These are phyloP conservation scores for Hyaloscypha variabilis DNA, from an alignment of 495 filamentous ascomycete species.

Conservation along the genomic window DNA sequence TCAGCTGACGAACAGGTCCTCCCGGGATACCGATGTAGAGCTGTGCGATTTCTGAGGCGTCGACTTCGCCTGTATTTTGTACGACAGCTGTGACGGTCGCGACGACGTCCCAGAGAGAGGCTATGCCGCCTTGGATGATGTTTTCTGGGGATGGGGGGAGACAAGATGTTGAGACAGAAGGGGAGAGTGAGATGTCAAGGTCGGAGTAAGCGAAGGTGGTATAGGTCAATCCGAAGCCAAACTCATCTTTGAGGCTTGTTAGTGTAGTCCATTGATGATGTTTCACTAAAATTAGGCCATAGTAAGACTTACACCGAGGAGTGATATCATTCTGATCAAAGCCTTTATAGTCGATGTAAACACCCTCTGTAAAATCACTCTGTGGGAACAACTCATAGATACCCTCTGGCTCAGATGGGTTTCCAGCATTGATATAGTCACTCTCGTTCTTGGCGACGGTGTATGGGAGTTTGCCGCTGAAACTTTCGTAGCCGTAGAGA, in stretches of 20 bases:
- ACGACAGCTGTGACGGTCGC: slow-evolving; percentile 56
- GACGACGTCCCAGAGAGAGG: slow-evolving; percentile 62
- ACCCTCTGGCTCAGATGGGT: slow-evolving; percentile 45
- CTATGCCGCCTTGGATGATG: slow-evolving; percentile 59
- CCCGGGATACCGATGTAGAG: slow-evolving; percentile 63
- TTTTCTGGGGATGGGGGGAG: too few species aligned
- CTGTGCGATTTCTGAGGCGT: slow-evolving; percentile 38
- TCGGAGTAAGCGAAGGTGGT: slow-evolving; percentile 58
- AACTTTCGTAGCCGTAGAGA: slow-evolving; percentile 61
- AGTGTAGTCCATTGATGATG: too few species aligned
- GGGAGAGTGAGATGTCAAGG: slow-evolving; percentile 53
- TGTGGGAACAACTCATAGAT: slow-evolving; percentile 46
- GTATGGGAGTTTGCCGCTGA: slow-evolving; percentile 69
- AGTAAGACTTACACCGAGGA: too few species aligned
- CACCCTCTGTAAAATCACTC: slow-evolving; percentile 63
- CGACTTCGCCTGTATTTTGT: slow-evolving; percentile 52
- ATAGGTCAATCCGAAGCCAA: slow-evolving; percentile 59
- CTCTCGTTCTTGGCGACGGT: slow-evolving; percentile 62
- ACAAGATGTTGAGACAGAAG: slow-evolving; percentile 39
- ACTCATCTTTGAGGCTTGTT: too few species aligned
- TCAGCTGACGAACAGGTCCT: slow-evolving; percentile 52
- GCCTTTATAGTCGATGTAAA: slow-evolving; percentile 68
- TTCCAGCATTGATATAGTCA: slow-evolving; percentile 52
- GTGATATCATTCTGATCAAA: slow-evolving; percentile 63
- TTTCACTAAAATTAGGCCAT: too few species aligned